Evolutionary conservation across 2,329 filamentous ascomycete species (phyloP), one percentile per base, ranked within the genome.

Genomic region (Trichoderma cornu-damae): DNA sequence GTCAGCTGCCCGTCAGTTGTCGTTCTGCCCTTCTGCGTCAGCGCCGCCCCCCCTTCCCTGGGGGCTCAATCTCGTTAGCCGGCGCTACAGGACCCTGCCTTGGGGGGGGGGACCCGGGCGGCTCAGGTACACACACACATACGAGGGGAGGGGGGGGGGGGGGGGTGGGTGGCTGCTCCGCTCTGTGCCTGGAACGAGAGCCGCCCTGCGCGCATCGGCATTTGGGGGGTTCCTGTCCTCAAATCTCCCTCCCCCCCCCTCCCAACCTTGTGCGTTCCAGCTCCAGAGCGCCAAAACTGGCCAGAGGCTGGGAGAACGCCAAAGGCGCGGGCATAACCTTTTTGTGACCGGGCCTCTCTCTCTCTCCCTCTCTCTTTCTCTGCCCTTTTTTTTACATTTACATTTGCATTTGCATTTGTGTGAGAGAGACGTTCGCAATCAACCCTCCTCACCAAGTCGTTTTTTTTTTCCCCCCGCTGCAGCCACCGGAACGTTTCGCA

Each of bases 191-290:
- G 9, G 9, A 11, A 12, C 35, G n/a, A 51, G 22, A 42, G 35
- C 35, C 49, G 49, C 49, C 42, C 35, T 51, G 35, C 42, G 32
- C 46, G 32, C 35, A 49, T 49, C 40, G 50, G 30, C 40, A 44
- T 35, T 20, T 53, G 38, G 35, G 35, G n/a, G n/a, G n/a, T n/a
- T 53, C 50, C 40, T 53, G 38, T 35, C 50, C 38, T 53, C 50
- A n/a, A n/a, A 18, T 32, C 50, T 38, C 12, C 12, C 48, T 40
- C 22, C 16, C 24, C 34, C 30, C 24, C 12, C 43, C 14, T 34
- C 9, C n/a, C n/a, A n/a, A n/a, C n/a, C n/a, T n/a, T n/a, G n/a
- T n/a, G n/a, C n/a, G n/a, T n/a, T n/a, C 26, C 28, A 22, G 16
- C 6, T 8, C 26, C 28, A 20, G n/a, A n/a, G 44, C 16, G 12